These are phyloP conservation scores for Jackrogersella minutella DNA, from an alignment of 495 filamentous ascomycete genomes.

Conservation along the genomic window DNA sequence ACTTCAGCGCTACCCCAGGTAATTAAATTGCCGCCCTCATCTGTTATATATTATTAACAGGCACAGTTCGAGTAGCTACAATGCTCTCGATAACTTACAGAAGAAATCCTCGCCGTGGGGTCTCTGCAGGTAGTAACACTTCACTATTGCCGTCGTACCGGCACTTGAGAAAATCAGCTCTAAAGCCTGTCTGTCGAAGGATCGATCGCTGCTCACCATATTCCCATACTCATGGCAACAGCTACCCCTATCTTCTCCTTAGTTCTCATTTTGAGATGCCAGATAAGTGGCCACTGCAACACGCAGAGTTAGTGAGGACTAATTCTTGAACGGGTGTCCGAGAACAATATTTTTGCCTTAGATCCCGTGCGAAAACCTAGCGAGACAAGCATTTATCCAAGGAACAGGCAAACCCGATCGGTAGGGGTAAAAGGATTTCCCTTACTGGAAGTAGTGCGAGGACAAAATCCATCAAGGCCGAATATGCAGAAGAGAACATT, in stretches of 20 bases:
- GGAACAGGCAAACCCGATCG: too few species aligned
- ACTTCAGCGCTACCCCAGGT: slow-evolving; percentile 46
- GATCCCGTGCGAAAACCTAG: too few species aligned
- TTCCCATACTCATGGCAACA: slow-evolving; percentile 53
- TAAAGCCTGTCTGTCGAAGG: too few species aligned
- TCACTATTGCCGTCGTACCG: slow-evolving; percentile 43
- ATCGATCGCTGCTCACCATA: slow-evolving; percentile 54
- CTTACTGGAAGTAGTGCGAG: slow-evolving; percentile 48
- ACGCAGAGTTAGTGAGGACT: too few species aligned
- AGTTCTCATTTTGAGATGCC: slow-evolving; percentile 45
- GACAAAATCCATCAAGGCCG: slow-evolving; percentile 47
- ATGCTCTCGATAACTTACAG: slow-evolving; percentile 17
- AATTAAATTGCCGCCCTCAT: slow-evolving; percentile 38
- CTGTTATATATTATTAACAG: slow-evolving; percentile 16
- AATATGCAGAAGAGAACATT: too few species aligned
- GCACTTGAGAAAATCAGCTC: too few species aligned
- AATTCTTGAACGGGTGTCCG: too few species aligned
- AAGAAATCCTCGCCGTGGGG: slow-evolving; percentile 37
- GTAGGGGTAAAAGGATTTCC: too few species aligned
- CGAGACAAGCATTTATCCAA: too few species aligned
- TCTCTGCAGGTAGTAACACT: slow-evolving; percentile 38
- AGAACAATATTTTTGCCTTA: too few species aligned
- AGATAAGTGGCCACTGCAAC: slow-evolving; percentile 48
- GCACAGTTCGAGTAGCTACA: not conserved
- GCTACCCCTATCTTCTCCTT: slow-evolving; percentile 51